Percentiles rank a stretch among this genome's conserved stretches.
These are phyloP conservation scores for Trichoderma endophyticum DNA, from an alignment of 2,329 filamentous ascomycete genomes.

Conservation along the genomic window DNA sequence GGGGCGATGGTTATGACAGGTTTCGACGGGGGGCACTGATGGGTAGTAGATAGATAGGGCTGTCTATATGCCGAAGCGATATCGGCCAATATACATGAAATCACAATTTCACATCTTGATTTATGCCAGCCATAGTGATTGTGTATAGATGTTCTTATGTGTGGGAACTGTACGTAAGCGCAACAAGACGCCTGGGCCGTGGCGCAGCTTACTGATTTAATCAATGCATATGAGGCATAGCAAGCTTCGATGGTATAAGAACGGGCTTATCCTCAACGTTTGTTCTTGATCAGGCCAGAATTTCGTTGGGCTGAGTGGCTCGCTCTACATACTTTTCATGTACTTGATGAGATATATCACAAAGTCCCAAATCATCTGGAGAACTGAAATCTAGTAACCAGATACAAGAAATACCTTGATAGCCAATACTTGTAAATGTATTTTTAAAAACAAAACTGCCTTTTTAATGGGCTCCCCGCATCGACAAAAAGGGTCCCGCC, in stretches of 20 bases:
- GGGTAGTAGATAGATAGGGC: background rate
- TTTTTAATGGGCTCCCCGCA: background rate
- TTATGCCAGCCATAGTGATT: too few relatives aligned
- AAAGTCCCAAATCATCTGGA: background rate
- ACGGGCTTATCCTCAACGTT: background rate
- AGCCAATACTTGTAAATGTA: background rate
- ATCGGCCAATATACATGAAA: slow-evolving; percentile 4
- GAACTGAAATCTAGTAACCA: background rate
- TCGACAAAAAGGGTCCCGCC: background rate
- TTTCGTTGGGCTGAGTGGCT: background rate
- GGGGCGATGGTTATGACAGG: background rate
- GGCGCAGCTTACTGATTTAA: background rate
- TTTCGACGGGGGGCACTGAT: background rate
- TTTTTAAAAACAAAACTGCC: background rate
- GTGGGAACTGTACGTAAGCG: background rate
- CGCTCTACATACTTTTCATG: background rate
- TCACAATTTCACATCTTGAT: background rate
- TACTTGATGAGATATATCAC: background rate
- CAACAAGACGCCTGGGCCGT: background rate
- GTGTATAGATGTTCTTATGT: background rate
- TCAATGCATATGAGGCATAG: background rate
- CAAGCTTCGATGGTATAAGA: background rate
- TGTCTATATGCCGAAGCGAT: background rate
- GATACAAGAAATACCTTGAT: background rate
- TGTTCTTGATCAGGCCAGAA: background rate